Percentiles rank a stretch among this genome's conserved stretches.
Evolutionary conservation across 106 monocot genomes (phyloP).

Genomic region (Acorus calamus): DNA sequence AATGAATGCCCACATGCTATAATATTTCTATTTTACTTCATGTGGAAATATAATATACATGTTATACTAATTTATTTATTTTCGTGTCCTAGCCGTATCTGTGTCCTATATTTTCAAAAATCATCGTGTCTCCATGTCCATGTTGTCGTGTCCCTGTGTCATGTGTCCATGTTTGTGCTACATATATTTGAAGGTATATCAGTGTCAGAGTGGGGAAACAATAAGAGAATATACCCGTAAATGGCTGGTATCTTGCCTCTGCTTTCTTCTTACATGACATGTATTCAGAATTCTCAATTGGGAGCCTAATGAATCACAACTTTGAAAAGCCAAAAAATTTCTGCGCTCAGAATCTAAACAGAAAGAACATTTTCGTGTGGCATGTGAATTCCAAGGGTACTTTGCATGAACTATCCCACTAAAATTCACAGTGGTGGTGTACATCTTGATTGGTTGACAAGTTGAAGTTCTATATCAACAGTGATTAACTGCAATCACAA

Average conservation of each 20-base stretch:
- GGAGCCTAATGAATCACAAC: conserved; percentile 25
- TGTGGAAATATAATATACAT: too few species aligned
- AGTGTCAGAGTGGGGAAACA: background rate
- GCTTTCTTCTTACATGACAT: background rate
- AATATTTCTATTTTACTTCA: too few species aligned
- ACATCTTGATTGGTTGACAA: too few species aligned
- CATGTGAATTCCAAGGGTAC: conserved; percentile 4
- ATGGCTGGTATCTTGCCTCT: conserved; percentile 3
- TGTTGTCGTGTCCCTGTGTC: too few species aligned
- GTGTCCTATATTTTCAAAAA: too few species aligned
- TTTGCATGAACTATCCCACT: conserved; percentile 11
- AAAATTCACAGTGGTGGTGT: conserved; percentile 11
- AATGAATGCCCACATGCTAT: too few species aligned
- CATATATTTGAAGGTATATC: background rate
- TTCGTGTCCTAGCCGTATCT: too few species aligned
- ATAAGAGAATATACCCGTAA: conserved; percentile 24
- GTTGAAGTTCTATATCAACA: too few species aligned
- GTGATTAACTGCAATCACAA: too few species aligned
- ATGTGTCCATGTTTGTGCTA: too few species aligned
- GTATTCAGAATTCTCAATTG: conserved; percentile 12
- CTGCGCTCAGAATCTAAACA: conserved; percentile 5
- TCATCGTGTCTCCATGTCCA: too few species aligned
- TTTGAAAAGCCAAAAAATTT: conserved; percentile 16
- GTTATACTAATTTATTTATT: too few species aligned
- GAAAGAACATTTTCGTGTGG: conserved; percentile 8